Evolutionary conservation across 805 yeast species (phyloP).

Genomic region (Wickerhamomyces ciferrii): DNA sequence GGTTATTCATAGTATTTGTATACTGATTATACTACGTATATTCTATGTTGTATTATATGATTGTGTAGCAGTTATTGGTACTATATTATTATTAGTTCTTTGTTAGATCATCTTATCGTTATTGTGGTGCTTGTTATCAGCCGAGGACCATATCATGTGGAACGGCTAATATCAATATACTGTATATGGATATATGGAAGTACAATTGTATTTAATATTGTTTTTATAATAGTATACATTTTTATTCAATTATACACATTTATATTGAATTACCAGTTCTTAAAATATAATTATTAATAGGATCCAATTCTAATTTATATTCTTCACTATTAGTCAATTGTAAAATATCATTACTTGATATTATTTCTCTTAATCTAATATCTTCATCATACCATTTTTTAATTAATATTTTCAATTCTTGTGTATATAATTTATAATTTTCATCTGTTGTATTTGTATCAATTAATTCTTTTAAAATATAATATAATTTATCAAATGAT

Average conservation of each 20-base stretch:
- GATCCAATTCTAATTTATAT: constrained; percentile 52
- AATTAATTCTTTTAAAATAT: constrained; percentile 54
- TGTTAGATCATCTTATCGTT: too few relatives aligned
- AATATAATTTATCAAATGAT: constrained; percentile 59
- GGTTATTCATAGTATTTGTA: background rate
- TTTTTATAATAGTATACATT: too few relatives aligned
- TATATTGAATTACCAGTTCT: constrained; percentile 14
- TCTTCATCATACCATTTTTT: constrained; percentile 65
- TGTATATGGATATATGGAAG: too few relatives aligned
- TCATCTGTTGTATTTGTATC: constrained; percentile 52
- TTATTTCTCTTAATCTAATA: constrained; percentile 51
- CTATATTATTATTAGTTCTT: too few relatives aligned
- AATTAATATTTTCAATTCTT: constrained; percentile 61
- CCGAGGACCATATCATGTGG: too few relatives aligned
- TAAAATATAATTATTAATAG: constrained; percentile 42
- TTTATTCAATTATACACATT: background rate
- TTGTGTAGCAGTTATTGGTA: too few relatives aligned
- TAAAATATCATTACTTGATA: constrained; percentile 14
- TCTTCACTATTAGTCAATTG: constrained; percentile 35
- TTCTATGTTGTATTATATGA: too few relatives aligned
- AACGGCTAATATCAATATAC: too few relatives aligned
- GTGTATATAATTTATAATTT: constrained; percentile 41
- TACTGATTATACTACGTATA: background rate
- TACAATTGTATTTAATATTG: too few relatives aligned
- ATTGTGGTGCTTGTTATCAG: too few relatives aligned